Evolutionary conservation across 2,329 filamentous ascomycete species (phyloP).

Genomic region (Penicillium sp.): DNA sequence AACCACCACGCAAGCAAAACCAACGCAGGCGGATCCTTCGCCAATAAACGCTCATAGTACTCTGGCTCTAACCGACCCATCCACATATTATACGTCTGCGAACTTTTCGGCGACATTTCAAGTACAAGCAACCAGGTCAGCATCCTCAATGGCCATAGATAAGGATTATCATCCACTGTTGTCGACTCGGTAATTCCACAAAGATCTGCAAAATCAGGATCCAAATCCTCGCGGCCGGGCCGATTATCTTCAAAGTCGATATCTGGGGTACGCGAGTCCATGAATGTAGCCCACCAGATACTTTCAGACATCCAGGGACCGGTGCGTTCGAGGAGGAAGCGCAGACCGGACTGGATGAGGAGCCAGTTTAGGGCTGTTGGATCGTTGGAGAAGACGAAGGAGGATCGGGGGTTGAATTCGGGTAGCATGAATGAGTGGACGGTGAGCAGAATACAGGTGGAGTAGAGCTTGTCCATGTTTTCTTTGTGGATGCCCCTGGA

Average conservation of each 20-base stretch:
- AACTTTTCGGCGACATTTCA: constrained; percentile 28
- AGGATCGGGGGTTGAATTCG: constrained; percentile 36
- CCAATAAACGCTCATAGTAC: constrained; percentile 35
- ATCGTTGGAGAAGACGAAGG: constrained; percentile 42
- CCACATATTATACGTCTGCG: constrained; percentile 35
- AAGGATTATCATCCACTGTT: constrained; percentile 39
- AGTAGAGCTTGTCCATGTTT: constrained; percentile 46
- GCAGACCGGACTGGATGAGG: constrained; percentile 39
- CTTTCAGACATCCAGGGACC: constrained; percentile 34
- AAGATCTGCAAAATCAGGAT: constrained; percentile 38
- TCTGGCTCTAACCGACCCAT: constrained; percentile 40
- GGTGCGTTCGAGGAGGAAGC: constrained; percentile 35
- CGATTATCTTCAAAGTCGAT: constrained; percentile 35
- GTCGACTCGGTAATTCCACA: constrained; percentile 39
- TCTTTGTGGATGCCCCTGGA: constrained; percentile 27
- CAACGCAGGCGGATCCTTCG: constrained; percentile 38
- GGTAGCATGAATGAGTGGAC: constrained; percentile 40
- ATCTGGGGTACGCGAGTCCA: constrained; percentile 28
- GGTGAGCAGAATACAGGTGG: constrained; percentile 43
- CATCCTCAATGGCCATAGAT: constrained; percentile 43
- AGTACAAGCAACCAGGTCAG: constrained; percentile 38
- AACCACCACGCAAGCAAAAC: constrained; percentile 44
- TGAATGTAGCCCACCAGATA: constrained; percentile 42
- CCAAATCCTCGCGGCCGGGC: constrained; percentile 33
- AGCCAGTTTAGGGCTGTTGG: constrained; percentile 43